phyloP scores from a whole-genome alignment of 441 rosid species.

The Jatropha multifida region DNA sequence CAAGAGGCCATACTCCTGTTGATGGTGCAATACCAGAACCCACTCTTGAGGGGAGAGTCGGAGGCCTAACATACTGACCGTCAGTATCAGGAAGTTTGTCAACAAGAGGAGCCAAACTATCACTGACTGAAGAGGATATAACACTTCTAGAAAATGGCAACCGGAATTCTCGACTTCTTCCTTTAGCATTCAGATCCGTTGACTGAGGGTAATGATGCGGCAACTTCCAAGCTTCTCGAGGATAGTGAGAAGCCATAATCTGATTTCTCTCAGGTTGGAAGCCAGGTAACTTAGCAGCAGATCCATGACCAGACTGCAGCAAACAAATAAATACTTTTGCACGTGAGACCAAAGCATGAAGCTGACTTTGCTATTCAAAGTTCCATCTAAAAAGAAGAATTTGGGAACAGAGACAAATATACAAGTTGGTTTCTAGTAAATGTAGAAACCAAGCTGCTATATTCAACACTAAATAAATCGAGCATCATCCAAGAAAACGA shows the following conservation, averaged over 20 bases:
- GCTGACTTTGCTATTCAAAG: not conserved
- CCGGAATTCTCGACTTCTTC: slow-evolving; percentile 47
- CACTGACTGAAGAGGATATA: slow-evolving; percentile 39
- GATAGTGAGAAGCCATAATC: slow-evolving; percentile 30
- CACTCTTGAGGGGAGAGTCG: slow-evolving; percentile 38
- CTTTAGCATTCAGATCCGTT: slow-evolving; percentile 41
- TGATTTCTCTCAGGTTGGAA: slow-evolving; percentile 37
- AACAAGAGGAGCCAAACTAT: slow-evolving; percentile 32
- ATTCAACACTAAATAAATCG: not conserved
- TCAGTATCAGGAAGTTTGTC: slow-evolving; percentile 49
- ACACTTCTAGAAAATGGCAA: slow-evolving; percentile 44
- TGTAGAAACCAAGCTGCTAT: not conserved
- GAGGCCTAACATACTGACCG: slow-evolving; percentile 40
- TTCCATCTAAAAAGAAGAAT: not conserved
- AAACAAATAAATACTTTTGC: slow-evolving; percentile 20
- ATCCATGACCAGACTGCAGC: slow-evolving; percentile 48
- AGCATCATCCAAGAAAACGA: not conserved
- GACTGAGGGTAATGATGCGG: slow-evolving; percentile 40
- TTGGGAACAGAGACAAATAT: not conserved
- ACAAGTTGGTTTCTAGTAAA: not conserved
- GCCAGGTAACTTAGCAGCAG: slow-evolving; percentile 28
- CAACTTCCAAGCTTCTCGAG: slow-evolving; percentile 51
- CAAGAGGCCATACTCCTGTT: slow-evolving; percentile 52
- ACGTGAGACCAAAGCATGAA: slow-evolving; percentile 12
- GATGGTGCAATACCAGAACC: slow-evolving; percentile 39